A percentile compares a stretch with the other conserved stretches of the same genome.
Evolutionary conservation across 345 rosid genomes (phyloP).

Genomic region (Boechera divaricarpa): DNA sequence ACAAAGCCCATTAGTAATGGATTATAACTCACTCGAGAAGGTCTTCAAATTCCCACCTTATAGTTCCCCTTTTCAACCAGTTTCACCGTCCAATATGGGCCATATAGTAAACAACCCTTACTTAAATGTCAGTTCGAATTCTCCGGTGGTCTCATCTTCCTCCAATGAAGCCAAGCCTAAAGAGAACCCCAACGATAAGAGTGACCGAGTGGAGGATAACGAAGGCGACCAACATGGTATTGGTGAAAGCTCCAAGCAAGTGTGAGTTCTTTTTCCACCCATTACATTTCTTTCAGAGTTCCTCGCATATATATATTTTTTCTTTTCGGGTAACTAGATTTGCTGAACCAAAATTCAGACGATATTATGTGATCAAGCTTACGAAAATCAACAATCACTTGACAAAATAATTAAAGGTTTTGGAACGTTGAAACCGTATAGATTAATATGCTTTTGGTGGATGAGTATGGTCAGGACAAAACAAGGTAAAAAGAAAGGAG

Average conservation of each 20-base stretch:
- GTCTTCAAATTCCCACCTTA: constrained; percentile 28
- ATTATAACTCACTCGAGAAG: constrained; percentile 40
- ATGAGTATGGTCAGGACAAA: constrained; percentile 49
- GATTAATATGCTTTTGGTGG: constrained; percentile 7
- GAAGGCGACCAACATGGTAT: constrained; percentile 45
- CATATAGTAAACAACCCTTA: constrained; percentile 22
- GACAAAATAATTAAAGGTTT: not conserved
- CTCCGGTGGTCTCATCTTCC: constrained; percentile 61
- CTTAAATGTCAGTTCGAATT: constrained; percentile 43
- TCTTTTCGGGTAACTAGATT: not conserved
- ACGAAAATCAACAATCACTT: not conserved
- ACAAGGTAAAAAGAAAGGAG: constrained; percentile 55
- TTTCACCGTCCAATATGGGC: constrained; percentile 24
- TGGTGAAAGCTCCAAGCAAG: constrained; percentile 59
- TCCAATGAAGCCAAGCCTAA: constrained; percentile 61
- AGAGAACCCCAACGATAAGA: constrained; percentile 51
- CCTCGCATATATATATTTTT: not conserved
- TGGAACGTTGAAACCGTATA: not conserved
- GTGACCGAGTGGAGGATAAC: constrained; percentile 37
- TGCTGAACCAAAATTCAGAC: not conserved
- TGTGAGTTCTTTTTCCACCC: constrained; percentile 41
- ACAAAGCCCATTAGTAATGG: constrained; percentile 38
- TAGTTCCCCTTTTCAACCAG: constrained; percentile 23
- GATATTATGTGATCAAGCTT: no score
- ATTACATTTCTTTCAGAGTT: not conserved